Evolutionary conservation across 1,139 yeast genomes (phyloP), one percentile per base, ranked within the genome.

Genomic region (Yamadazyma aaseri): DNA sequence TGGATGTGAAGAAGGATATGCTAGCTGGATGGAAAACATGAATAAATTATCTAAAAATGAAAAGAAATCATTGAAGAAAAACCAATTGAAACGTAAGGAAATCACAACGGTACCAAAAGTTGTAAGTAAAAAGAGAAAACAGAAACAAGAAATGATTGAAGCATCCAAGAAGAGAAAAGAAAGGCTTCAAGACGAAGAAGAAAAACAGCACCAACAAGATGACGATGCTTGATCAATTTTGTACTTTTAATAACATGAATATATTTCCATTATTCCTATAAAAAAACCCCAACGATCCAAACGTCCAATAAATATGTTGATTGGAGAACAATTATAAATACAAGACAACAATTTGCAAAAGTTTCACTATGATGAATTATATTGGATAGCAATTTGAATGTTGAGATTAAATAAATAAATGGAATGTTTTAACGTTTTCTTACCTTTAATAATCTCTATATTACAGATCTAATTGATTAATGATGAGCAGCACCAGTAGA

Each of bases 41-140:
- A 71, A 81, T n/a, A 86, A 86, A 54, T 65, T 89, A 44, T 65
- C 78, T 8, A 78, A 79, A 51, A 74, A 71, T 35, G 83, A 85
- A 33, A 86, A 85, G 69, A 73, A 80, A 47, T 54, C 64, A 34
- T 63, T 86, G 40, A 84, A 81, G 57, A 70, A 67, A 36, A 73
- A 76, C 39, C 81, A 80, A 40, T 63, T 77, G 13, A 76, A 79
- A 42, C 72, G 98, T 50, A 75, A 74, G 42, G 78, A 79, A 41
- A 92, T 92, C 48, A 82, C 95, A 48, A 90, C 97, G 0, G 96
- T 87, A 21, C 97, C 96, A 0, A 71, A 71, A 45, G 71, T 80
- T 13, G 73, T 84, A 20, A 78, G 76, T 51, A 66, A 77, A 41
- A 82, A 86, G 66, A 72, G 82, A 47, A 77, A 68, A 50, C 78